phyloP scores from a whole-genome alignment of 2,329 filamentous ascomycete species.

The Aureobasidium sp. region DNA sequence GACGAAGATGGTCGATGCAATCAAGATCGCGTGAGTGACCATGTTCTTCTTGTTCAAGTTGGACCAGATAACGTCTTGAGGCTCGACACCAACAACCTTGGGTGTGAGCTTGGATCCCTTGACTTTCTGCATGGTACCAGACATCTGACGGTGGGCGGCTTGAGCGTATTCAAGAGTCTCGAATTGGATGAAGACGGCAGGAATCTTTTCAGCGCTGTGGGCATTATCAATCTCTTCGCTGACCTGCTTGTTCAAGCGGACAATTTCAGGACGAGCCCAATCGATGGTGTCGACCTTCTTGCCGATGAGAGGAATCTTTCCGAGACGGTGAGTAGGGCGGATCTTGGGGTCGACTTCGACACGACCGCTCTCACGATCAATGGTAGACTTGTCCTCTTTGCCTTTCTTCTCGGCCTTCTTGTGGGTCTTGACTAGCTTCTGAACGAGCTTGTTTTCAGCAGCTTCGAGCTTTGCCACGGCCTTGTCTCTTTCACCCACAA shows the following conservation, averaged over 20 bases:
- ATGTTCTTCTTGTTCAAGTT: conserved; percentile 31
- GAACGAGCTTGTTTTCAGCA: conserved; percentile 36
- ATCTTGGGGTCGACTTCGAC: conserved; percentile 55
- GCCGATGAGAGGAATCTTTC: conserved; percentile 60
- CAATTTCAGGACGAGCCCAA: conserved; percentile 68
- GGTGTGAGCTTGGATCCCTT: conserved; percentile 18
- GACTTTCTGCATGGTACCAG: not conserved
- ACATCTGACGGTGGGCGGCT: conserved; percentile 58
- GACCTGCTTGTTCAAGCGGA: conserved; percentile 62
- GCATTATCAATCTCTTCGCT: conserved; percentile 48
- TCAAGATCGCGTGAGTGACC: conserved; percentile 20
- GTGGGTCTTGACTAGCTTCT: conserved; percentile 23
- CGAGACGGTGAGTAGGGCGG: conserved; percentile 67
- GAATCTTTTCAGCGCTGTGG: conserved; percentile 52
- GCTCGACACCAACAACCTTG: conserved; percentile 33
- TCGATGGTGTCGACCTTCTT: conserved; percentile 90
- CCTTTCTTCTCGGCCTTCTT: conserved; percentile 14
- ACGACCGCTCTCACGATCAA: conserved; percentile 15
- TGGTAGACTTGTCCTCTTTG: conserved; percentile 10
- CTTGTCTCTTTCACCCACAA: conserved; percentile 36
- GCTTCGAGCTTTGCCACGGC: conserved; percentile 35
- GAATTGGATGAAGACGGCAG: conserved; percentile 85
- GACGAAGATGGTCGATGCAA: conserved; percentile 25
- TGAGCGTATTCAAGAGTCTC: conserved; percentile 73
- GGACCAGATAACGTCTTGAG: conserved; percentile 39